These are phyloP conservation scores for Cladosporium sp. DNA, from an alignment of 2,329 filamentous ascomycete genomes.

Conservation along the genomic window DNA sequence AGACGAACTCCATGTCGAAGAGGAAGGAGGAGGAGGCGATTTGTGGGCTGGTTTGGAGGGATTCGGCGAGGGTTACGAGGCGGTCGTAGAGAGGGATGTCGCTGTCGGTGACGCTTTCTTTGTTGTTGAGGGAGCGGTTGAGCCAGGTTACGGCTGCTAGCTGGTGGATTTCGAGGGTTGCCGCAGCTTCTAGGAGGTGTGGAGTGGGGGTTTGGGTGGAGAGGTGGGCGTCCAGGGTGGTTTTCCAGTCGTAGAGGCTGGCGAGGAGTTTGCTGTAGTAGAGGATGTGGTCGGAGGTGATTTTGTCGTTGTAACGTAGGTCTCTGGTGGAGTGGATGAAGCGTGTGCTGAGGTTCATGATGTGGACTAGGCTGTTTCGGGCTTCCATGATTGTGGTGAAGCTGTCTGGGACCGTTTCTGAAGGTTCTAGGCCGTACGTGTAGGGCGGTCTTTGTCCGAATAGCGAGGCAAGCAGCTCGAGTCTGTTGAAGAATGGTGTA, in stretches of 20 bases:
- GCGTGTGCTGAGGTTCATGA: constrained; percentile 18
- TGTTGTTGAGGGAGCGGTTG: constrained; percentile 12
- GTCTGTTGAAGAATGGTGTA: constrained; percentile 19
- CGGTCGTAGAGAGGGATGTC: constrained; percentile 14
- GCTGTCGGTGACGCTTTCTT: constrained; percentile 17
- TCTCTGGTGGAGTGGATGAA: constrained; percentile 16
- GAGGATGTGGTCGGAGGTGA: constrained; percentile 12
- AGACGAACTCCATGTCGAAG: constrained; percentile 25
- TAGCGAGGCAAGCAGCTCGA: constrained; percentile 18
- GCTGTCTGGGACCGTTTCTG: constrained; percentile 6
- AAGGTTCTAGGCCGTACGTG: constrained; percentile 5
- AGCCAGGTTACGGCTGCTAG: constrained; percentile 19
- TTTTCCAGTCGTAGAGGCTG: constrained; percentile 9
- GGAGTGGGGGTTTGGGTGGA: constrained; percentile 1
- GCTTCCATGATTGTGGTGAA: constrained; percentile 17
- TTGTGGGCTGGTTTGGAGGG: constrained; percentile 3
- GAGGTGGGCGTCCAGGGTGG: constrained; percentile 13
- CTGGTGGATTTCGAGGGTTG: constrained; percentile 19
- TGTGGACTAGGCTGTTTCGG: constrained; percentile 18
- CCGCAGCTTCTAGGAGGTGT: constrained; percentile 10
- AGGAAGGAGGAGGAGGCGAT: constrained; percentile 17
- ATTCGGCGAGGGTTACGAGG: constrained; percentile 16
- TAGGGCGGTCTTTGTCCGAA: constrained; percentile 14
- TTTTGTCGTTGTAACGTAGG: constrained; percentile 12
- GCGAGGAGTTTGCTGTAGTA: constrained; percentile 10